Conservation (phyloP, 116 monocot species). For the Thalassia testudinum region DNA sequence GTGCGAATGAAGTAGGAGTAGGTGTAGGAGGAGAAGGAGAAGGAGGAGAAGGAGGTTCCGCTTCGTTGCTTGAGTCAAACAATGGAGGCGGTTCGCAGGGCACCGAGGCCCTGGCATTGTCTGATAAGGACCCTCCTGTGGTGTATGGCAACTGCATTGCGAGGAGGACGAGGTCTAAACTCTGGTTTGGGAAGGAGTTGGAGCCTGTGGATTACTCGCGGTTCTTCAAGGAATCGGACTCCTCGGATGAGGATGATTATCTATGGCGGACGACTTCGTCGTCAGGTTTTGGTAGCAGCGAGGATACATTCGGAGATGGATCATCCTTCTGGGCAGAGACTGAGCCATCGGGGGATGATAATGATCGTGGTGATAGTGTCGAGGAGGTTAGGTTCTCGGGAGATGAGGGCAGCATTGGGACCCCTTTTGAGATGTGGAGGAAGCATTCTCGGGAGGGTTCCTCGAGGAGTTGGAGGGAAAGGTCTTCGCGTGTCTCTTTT, state of each 20-base stretch:
- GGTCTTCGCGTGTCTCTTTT: too few relatives aligned
- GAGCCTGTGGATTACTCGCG: constrained; percentile 6
- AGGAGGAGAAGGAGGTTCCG: too few relatives aligned
- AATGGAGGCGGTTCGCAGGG: too few relatives aligned
- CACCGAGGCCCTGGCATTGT: too few relatives aligned
- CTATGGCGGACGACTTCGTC: neutral
- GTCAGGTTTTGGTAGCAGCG: neutral
- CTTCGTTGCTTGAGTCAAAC: too few relatives aligned
- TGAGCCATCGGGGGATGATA: neutral
- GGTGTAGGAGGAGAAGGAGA: too few relatives aligned
- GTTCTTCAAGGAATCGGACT: constrained; percentile 4
- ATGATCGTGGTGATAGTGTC: neutral
- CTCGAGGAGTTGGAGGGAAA: too few relatives aligned
- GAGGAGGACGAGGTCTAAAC: constrained; percentile 13
- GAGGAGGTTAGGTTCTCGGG: neutral
- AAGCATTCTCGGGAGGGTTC: too few relatives aligned
- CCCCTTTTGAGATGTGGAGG: neutral
- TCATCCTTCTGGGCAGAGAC: neutral
- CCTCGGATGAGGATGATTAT: constrained; percentile 7
- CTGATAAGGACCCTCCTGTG: neutral
- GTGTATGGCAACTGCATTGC: constrained; percentile 8
- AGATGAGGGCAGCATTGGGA: neutral
- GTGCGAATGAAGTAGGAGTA: too few relatives aligned
- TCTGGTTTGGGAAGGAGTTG: neutral
- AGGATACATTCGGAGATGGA: neutral